Conservation (phyloP, 352 stramenopile species). For the Plasmopara muralis region DNA sequence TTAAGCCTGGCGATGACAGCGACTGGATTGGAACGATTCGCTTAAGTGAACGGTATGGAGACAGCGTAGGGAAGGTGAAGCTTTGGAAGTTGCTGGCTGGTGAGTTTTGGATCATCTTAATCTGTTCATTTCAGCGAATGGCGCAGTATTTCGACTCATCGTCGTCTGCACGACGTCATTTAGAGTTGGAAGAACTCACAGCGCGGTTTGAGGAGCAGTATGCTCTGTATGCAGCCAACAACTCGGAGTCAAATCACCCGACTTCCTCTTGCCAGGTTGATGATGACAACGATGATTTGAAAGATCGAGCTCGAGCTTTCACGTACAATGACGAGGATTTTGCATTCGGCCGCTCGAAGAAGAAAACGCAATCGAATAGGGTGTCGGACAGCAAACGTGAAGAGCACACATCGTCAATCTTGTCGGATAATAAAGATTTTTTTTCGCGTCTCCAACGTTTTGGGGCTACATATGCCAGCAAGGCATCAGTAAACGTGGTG, state of each 20-base stretch:
- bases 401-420: constrained; percentile 10
- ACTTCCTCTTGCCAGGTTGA: constrained; percentile 51
- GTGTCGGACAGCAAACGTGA: constrained; percentile 8
- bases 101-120: constrained; percentile 62
- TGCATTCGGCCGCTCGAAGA: constrained; percentile 12
- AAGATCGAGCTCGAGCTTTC: constrained; percentile 33
- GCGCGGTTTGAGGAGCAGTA: constrained; percentile 47
- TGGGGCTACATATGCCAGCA: constrained; percentile 63
- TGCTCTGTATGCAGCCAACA: constrained; percentile 32
- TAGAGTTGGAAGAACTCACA: constrained; percentile 31
- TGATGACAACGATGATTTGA: constrained; percentile 45
- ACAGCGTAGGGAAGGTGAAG: constrained; percentile 21
- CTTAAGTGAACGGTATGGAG: constrained; percentile 34
- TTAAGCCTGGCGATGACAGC: constrained; percentile 43
- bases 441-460: constrained; percentile 60
- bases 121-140: constrained; percentile 66
- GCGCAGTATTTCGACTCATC: constrained; percentile 65
- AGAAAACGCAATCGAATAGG: constrained; percentile 3
- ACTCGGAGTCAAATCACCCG: constrained; percentile 25
- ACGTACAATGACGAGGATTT: constrained; percentile 25
- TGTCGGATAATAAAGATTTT: constrained; percentile 43
- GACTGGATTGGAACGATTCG: constrained; percentile 55
- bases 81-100: constrained; percentile 51
- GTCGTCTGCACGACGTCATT: constrained; percentile 27
- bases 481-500: constrained; percentile 69